Conservation (phyloP, 2,329 filamentous ascomycete genomes). For the Colletotrichum melonis region DNA sequence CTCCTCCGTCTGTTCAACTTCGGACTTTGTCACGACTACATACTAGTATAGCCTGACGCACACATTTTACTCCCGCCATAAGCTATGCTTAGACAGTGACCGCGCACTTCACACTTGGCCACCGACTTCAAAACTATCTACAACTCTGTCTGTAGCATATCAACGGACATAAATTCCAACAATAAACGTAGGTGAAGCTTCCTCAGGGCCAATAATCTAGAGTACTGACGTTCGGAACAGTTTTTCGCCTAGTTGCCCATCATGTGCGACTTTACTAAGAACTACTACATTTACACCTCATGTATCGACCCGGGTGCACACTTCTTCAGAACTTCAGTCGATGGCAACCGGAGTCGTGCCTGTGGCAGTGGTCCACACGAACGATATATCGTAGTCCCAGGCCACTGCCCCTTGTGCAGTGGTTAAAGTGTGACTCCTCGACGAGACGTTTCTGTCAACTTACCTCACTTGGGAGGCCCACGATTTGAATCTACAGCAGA, state of each 20-base stretch:
- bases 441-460: neutral
- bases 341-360: constrained; percentile 69
- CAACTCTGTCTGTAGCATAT: neutral
- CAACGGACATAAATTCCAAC: neutral
- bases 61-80: neutral
- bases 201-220: neutral
- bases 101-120: neutral
- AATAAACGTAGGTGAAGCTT: neutral
- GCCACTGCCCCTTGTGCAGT: constrained; percentile 63
- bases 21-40: constrained; percentile 1
- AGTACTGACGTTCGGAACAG: neutral
- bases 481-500: neutral
- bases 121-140: neutral
- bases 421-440: constrained; percentile 39
- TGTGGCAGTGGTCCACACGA: constrained; percentile 77
- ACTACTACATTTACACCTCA: constrained; percentile 81
- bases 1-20: constrained; percentile 23
- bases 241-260: constrained; percentile 34
- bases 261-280: constrained; percentile 77
- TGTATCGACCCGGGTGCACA: constrained; percentile 77
- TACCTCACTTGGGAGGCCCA: neutral
- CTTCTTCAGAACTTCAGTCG: constrained; percentile 76
- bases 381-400: constrained; percentile 77
- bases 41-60: neutral
- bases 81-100: neutral